Evolutionary conservation across 495 filamentous ascomycete species (phyloP), one percentile per base, ranked within the genome.

Genomic region (Daldinia grandis): DNA sequence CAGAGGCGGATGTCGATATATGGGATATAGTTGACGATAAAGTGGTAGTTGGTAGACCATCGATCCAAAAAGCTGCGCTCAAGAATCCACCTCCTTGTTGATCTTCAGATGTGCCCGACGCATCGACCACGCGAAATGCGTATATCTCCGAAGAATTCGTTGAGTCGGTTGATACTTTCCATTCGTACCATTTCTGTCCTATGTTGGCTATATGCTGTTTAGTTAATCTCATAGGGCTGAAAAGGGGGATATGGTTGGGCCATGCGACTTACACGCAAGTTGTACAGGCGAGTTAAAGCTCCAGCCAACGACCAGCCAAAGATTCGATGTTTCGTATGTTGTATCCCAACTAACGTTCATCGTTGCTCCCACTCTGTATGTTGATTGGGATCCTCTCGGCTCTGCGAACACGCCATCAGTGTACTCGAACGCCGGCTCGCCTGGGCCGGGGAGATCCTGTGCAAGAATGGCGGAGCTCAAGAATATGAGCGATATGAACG

Each of bases 341-440:
- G 73, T 73, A 37, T 64, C 25, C 69, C 73, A 75, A 50, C 65
- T 75, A n/a, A 75, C 56, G 33, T 75, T 75, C 69, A 73, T 64
- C 55, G 66, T 60, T 8, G 60, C 38, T 28, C 69, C 69, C 10
- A 61, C 6, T 9, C 4, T 56, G 42, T 75, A 75, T 12, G 64
- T 58, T 12, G 66, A 54, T 24, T 63, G 64, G 25, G 44, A 55
- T 4, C 73, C 73, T 15, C 58, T 64, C 54, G 73, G 69, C 17
- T 73, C 69, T 47, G 19, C 14, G 42, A 47, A 47, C 19, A 9
- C 19, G 42, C 42, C 42, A 47, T 47, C 42, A 4, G 54, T 42
- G 40, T 73, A 75, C 3, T 31, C 12, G 2, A 54, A 40, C 2
- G 73, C 73, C 25, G 73, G 73, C 19, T 69, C 28, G 6, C 73